phyloP scores from a whole-genome alignment of 352 stramenopile species.

The Chrysophaeum taylorii region DNA sequence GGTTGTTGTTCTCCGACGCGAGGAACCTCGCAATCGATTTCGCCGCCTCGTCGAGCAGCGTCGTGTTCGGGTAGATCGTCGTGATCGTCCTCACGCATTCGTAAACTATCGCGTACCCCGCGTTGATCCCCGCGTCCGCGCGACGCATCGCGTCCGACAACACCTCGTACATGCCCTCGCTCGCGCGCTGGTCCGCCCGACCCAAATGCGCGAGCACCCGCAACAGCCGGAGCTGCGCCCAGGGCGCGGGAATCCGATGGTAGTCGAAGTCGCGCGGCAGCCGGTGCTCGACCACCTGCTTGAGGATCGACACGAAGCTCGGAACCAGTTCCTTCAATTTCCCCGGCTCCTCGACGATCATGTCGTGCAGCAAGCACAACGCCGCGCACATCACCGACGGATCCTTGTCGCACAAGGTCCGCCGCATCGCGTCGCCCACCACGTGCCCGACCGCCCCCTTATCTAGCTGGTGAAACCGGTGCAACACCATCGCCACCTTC shows the following conservation, averaged over 20 bases:
- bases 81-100: slow-evolving; percentile 96
- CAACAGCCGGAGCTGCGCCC: slow-evolving; percentile 97
- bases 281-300: slow-evolving; percentile 98
- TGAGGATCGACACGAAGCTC: slow-evolving; percentile 96
- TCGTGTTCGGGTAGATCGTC: slow-evolving; percentile 97
- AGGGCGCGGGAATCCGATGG: slow-evolving; percentile 96
- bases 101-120: slow-evolving; percentile 99
- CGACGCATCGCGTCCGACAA: slow-evolving; percentile 94
- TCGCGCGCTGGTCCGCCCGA: slow-evolving; percentile 54
- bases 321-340: slow-evolving; percentile 98
- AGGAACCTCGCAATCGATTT: slow-evolving; percentile 81
- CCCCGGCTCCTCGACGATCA: slow-evolving; percentile 69
- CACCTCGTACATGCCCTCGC: slow-evolving; percentile 99
- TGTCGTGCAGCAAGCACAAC: slow-evolving; percentile 80
- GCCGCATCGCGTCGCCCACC: slow-evolving; percentile 77
- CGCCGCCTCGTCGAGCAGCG: slow-evolving; percentile 79
- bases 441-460: slow-evolving; percentile 70
- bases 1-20: slow-evolving; percentile 81
- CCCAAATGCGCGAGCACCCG: slow-evolving; percentile 90
- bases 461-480: slow-evolving; percentile 97
- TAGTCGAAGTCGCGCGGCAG: slow-evolving; percentile 97
- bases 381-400: slow-evolving; percentile 94
- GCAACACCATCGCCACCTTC: slow-evolving; percentile 94
- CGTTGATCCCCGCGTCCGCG: slow-evolving; percentile 97
- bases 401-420: slow-evolving; percentile 94